Conservation (phyloP, 306 rosid genomes). For the Chamaecrista fasciculata region DNA sequence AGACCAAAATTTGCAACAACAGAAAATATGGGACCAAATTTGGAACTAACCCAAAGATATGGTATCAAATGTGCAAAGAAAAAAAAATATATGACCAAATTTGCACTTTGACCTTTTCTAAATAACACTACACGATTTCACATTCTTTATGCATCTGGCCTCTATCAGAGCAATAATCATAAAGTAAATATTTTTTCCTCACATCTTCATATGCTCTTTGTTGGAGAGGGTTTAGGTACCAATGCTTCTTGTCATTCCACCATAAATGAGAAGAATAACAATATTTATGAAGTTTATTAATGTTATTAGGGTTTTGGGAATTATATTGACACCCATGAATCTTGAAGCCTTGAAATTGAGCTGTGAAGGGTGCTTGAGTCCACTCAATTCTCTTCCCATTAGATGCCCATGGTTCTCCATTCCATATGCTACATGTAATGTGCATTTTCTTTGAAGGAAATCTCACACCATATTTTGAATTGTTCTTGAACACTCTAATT, state of each 20-base stretch:
- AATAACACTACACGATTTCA: not conserved
- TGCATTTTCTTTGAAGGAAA: slow-evolving; percentile 32
- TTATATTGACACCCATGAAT: slow-evolving; percentile 26
- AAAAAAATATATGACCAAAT: too few relatives aligned
- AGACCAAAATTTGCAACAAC: too few relatives aligned
- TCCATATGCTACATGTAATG: slow-evolving; percentile 31
- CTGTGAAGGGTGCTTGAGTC: slow-evolving; percentile 32
- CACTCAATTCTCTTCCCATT: slow-evolving; percentile 36
- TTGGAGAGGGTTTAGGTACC: slow-evolving; percentile 20
- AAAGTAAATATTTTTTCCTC: slow-evolving; percentile 23
- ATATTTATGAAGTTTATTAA: not conserved
- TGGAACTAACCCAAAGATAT: too few relatives aligned
- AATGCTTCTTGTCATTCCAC: slow-evolving; percentile 31
- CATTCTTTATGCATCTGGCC: slow-evolving; percentile 35
- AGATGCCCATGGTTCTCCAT: slow-evolving; percentile 43
- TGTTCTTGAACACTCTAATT: slow-evolving; percentile 37
- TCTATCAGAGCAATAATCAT: slow-evolving; percentile 41
- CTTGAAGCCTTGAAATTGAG: slow-evolving; percentile 35
- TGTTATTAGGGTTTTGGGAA: not conserved
- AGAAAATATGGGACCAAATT: too few relatives aligned
- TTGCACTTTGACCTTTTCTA: too few relatives aligned
- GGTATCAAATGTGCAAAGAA: too few relatives aligned
- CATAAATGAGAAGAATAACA: slow-evolving; percentile 32
- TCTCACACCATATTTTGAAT: slow-evolving; percentile 22
- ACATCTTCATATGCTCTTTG: slow-evolving; percentile 28